Base-by-base conservation (phyloP, 2,329 filamentous ascomycete genomes). In the Colletotrichum sp. region DNA sequence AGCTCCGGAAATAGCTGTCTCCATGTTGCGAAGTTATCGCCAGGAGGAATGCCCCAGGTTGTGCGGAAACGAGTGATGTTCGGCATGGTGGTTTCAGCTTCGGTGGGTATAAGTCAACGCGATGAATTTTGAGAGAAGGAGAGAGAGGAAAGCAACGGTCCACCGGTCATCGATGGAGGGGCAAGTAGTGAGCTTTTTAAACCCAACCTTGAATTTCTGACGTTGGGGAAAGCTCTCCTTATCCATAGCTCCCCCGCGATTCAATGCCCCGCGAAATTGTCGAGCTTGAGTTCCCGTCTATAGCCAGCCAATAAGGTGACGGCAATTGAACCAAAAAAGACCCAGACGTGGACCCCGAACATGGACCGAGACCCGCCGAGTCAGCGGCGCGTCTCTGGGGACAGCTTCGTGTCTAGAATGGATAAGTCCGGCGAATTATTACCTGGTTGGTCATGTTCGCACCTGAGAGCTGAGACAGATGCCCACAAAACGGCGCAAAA, bases 11-110 rank as follows among this genome's bases (percentile, higher is more conserved):
- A 67, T 62, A 72, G 55, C n/a, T 47, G 27, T 5, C 58, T 51
- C 70, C 71, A 76, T 24, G 70, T 76, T 36, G 68, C 61, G 27
- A 66, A 75, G 27, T 74, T 62, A 7, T 71, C 67, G 8, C 71
- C 64, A 2, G 74, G 34, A 5, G 70, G 65, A 2, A 76, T 54
- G 13, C 75, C 75, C 75, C 75, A 76, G 2, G 58, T 34, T 6
- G 74, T 64, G 16, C 75, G 70, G 16, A 74, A 76, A 7, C 72
- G 68, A 51, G 47, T 36, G 21, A 65, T 66, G 13, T 63, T 71
- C 6, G 69, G 18, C 72, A 74, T 74, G 11, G 9, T 36, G 43
- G 27, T 9, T 15, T 24, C 16, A 12, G 21, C n/a, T 8, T 34
- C 29, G 43, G 54, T 29, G 13, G 0, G 54, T 6, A 13, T 57